These are phyloP conservation scores for Chlorella vulgaris DNA, from an alignment of 139 green algal genomes.

Conservation along the genomic window DNA sequence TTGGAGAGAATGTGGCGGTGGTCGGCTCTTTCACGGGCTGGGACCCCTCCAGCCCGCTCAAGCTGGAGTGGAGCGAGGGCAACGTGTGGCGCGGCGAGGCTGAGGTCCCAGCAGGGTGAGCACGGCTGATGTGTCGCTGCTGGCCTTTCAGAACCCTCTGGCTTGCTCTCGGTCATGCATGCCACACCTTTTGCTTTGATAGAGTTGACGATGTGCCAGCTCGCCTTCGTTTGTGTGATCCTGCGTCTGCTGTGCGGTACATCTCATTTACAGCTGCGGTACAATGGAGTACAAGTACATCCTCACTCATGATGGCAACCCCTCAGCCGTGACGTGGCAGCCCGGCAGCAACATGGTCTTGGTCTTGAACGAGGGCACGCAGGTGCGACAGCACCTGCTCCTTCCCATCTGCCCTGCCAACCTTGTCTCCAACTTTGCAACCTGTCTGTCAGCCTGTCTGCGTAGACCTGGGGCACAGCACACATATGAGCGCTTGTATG, in stretches of 20 bases:
- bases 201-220: not conserved
- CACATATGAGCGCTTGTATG: no score
- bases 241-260: not conserved
- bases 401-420: not conserved
- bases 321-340: constrained; percentile 6
- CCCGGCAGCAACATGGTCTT: constrained; percentile 16
- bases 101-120: constrained; percentile 10
- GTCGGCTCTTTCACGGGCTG: constrained; percentile 7
- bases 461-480: no score
- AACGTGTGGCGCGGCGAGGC: constrained; percentile 12
- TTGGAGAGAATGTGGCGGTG: constrained; percentile 1
- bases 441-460: no score
- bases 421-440: not conserved
- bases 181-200: not conserved
- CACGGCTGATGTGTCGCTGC: not conserved
- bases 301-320: not conserved
- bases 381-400: not conserved
- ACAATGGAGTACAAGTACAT: constrained; percentile 24
- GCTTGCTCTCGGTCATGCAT: not conserved
- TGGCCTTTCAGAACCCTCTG: not conserved
- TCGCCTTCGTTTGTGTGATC: no score
- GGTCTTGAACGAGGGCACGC: not conserved
- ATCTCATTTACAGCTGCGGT: not conserved
- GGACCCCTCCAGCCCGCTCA: not conserved
- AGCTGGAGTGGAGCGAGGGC: constrained; percentile 25